These are phyloP conservation scores for Penicillium dipodomyicola DNA, from an alignment of 495 filamentous ascomycete genomes.

Conservation along the genomic window DNA sequence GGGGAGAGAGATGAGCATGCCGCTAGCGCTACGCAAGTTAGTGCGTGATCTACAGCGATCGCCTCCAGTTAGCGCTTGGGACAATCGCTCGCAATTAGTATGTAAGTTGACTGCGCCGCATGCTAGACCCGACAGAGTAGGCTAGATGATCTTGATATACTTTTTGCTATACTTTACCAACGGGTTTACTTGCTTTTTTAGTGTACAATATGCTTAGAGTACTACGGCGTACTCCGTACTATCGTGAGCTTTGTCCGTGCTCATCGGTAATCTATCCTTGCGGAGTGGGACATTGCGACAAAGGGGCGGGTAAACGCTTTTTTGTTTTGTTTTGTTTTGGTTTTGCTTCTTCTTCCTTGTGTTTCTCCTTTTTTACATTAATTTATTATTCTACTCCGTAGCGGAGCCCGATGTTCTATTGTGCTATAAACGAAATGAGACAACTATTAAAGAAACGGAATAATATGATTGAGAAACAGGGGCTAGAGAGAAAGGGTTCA, in stretches of 20 bases:
- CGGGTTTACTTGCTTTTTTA: background rate
- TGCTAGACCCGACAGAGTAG: background rate
- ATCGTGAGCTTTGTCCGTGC: background rate
- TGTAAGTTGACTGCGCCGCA: conserved; percentile 11
- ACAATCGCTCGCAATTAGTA: background rate
- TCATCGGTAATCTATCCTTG: background rate
- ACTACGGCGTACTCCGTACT: background rate
- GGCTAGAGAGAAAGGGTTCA: background rate
- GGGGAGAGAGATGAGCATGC: background rate
- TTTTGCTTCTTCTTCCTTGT: background rate
- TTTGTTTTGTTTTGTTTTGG: background rate
- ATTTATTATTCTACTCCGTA: background rate
- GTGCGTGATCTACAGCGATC: conserved; percentile 6
- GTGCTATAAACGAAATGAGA: conserved; percentile 3
- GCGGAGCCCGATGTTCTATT: background rate
- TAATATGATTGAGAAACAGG: conserved; percentile 1
- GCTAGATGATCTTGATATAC: background rate
- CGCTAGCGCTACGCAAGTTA: background rate
- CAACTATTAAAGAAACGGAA: background rate
- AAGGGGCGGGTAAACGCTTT: background rate
- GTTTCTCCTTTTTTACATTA: background rate
- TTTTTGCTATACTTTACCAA: background rate
- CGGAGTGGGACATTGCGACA: background rate
- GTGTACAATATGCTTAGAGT: too few relatives aligned
- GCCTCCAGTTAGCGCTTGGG: background rate